A percentile compares a stretch with the other conserved stretches of the same genome.
These are phyloP conservation scores for Rubus parviflorus DNA, from an alignment of 306 rosid species.

Conservation along the genomic window DNA sequence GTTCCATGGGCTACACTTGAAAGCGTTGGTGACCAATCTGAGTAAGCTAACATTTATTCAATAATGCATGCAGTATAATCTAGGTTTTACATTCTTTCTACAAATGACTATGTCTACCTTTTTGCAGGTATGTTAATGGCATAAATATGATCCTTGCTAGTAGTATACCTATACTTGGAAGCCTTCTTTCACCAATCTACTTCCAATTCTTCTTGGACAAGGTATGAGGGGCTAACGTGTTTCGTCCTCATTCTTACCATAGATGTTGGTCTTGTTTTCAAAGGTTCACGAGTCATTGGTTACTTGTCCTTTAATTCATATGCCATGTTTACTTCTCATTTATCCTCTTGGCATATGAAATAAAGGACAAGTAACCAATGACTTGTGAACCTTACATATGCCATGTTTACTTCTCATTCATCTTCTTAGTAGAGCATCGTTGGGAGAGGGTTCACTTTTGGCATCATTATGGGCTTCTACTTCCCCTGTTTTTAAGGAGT, in stretches of 20 bases:
- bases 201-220: constrained; percentile 98
- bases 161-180: constrained; percentile 94
- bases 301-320: background rate
- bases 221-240: constrained; percentile 40
- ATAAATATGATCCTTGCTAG: constrained; percentile 84
- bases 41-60: constrained; percentile 49
- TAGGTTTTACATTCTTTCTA: constrained; percentile 12
- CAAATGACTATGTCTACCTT: constrained; percentile 30
- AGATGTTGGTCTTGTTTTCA: constrained; percentile 20
- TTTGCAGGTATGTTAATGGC: constrained; percentile 91
- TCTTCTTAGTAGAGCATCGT: too few relatives aligned
- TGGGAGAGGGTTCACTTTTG: too few relatives aligned
- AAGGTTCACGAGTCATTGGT: constrained; percentile 5
- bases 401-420: too few relatives aligned
- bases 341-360: too few relatives aligned
- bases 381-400: too few relatives aligned
- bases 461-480: too few relatives aligned
- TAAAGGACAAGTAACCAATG: too few relatives aligned
- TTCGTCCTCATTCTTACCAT: constrained; percentile 18
- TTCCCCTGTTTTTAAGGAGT: too few relatives aligned
- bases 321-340: background rate
- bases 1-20: constrained; percentile 94
- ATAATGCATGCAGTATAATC: background rate
- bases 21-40: constrained; percentile 98
- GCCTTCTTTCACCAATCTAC: constrained; percentile 89